These are phyloP conservation scores for Raphanus hybrid DNA, from an alignment of 441 rosid species.

Conservation along the genomic window DNA sequence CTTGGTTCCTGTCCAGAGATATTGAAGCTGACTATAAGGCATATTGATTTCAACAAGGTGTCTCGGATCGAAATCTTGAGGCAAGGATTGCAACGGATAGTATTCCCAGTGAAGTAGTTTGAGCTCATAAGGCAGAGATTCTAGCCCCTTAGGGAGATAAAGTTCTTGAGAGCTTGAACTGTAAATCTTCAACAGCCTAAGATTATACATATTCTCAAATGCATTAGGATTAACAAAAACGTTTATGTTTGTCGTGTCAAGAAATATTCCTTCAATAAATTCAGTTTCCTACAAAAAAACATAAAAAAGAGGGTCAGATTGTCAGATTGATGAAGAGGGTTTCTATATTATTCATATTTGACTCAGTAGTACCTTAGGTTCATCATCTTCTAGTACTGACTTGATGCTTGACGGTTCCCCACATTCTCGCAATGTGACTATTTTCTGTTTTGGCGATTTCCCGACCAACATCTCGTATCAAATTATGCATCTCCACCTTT, in stretches of 20 bases:
- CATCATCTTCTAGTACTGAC: not conserved
- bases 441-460: conserved; percentile 12
- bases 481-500: conserved; percentile 2
- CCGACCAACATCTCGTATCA: conserved; percentile 18
- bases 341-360: not conserved
- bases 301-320: not conserved
- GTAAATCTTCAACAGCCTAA: conserved; percentile 30
- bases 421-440: not conserved
- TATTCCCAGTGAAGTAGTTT: conserved; percentile 36
- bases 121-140: conserved; percentile 30
- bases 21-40: conserved; percentile 31
- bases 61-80: conserved; percentile 9
- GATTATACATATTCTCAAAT: conserved; percentile 28
- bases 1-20: conserved; percentile 33
- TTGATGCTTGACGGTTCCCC: conserved; percentile 10
- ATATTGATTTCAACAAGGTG: conserved; percentile 35
- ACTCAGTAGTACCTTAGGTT: conserved; percentile 2
- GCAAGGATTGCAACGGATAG: conserved; percentile 37
- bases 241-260: conserved; percentile 6
- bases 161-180: conserved; percentile 11
- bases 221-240: not conserved
- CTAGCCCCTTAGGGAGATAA: not conserved
- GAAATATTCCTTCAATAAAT: conserved; percentile 27
- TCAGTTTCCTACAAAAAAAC: conserved; percentile 20
- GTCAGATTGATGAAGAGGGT: not conserved